A percentile compares a stretch with the other conserved stretches of the same genome.
phyloP scores from a whole-genome alignment of 108 stramenopile genomes.

The Epipyxis sp. region DNA sequence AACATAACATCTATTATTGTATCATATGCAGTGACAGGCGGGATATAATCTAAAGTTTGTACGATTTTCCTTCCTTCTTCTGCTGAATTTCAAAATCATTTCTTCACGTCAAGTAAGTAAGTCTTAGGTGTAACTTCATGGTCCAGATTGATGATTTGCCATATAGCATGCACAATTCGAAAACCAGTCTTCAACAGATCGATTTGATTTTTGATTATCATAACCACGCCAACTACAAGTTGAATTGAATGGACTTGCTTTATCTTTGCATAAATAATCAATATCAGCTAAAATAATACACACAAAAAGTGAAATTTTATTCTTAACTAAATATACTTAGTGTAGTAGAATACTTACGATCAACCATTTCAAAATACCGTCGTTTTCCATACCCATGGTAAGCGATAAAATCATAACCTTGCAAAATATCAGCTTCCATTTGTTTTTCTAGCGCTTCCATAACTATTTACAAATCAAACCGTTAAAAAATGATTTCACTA shows the following conservation, averaged over 20 bases:
- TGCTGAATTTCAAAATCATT: no score
- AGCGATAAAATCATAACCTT: not conserved
- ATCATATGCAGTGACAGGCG: no score
- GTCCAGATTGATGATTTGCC: no score
- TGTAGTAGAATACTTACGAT: not conserved
- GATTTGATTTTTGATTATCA: not conserved
- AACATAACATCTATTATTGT: no score
- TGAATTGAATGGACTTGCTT: not conserved
- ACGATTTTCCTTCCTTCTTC: no score
- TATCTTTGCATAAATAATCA: not conserved
- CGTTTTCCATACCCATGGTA: slow-evolving; percentile 19
- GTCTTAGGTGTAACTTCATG: no score
- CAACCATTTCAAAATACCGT: slow-evolving; percentile 14
- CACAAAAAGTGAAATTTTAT: not conserved
- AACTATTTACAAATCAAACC: slow-evolving; percentile 1
- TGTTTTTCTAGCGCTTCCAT: not conserved
- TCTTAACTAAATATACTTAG: no score
- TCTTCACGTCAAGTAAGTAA: no score
- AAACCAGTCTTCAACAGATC: slow-evolving; percentile 9
- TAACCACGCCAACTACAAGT: not conserved
- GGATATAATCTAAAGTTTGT: no score
- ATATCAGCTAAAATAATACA: not conserved
- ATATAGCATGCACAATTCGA: slow-evolving; percentile 6
- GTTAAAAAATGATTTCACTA: not conserved
- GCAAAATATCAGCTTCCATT: slow-evolving; percentile 4